Conservation (phyloP, 176 grass and related monocot species). For the Musa beccarii region DNA sequence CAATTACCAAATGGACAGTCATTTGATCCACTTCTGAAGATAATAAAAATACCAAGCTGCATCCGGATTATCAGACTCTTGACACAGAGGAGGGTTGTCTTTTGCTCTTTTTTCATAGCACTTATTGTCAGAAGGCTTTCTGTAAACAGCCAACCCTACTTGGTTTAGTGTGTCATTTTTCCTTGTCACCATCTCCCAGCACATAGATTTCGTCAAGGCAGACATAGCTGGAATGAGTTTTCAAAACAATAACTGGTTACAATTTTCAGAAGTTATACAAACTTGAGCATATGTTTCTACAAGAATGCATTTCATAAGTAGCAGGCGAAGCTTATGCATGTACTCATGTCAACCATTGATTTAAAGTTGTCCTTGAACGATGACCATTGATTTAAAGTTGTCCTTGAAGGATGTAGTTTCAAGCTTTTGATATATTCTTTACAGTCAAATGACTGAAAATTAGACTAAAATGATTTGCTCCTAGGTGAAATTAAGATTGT, state of each 20-base stretch:
- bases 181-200: constrained; percentile 69
- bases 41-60: constrained; percentile 46
- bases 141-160: constrained; percentile 60
- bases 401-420: too few species aligned
- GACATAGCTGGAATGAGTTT: constrained; percentile 47
- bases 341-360: too few species aligned
- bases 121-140: constrained; percentile 58
- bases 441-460: too few species aligned
- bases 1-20: neutral
- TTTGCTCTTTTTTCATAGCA: constrained; percentile 45
- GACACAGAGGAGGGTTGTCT: constrained; percentile 53
- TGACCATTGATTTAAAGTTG: too few species aligned
- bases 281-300: neutral
- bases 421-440: too few species aligned
- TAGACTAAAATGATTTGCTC: too few species aligned
- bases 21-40: neutral
- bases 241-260: constrained; percentile 16
- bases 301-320: too few species aligned
- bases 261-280: neutral
- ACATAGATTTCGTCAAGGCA: constrained; percentile 67
- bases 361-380: too few species aligned
- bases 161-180: constrained; percentile 57
- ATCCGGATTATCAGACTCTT: constrained; percentile 60
- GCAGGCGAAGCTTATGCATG: too few species aligned
- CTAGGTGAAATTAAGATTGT: too few species aligned